Percentiles rank a stretch among this genome's conserved stretches.
These are phyloP conservation scores for Leccinum pallidistipes DNA, from an alignment of 1,284 basidiomycete species.

Conservation along the genomic window DNA sequence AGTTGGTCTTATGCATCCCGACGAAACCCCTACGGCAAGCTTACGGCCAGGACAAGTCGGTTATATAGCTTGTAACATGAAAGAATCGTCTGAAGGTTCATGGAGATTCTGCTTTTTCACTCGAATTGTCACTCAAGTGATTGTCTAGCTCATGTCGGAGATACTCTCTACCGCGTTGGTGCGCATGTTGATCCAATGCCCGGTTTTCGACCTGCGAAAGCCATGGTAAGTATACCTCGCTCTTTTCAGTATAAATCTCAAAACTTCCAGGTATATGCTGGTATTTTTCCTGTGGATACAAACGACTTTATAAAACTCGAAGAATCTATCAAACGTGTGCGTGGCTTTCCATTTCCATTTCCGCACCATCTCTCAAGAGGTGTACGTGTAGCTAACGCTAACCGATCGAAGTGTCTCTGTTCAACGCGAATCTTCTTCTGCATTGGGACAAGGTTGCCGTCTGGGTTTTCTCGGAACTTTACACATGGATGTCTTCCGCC, in stretches of 20 bases:
- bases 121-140: conserved; percentile 12
- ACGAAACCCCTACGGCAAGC: conserved; percentile 71
- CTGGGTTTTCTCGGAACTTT: conserved; percentile 95
- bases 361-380: conserved; percentile 12
- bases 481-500: conserved; percentile 97
- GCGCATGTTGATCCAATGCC: conserved; percentile 81
- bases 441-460: conserved; percentile 93
- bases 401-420: conserved; percentile 91
- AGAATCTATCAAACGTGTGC: conserved; percentile 90
- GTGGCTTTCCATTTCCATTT: conserved; percentile 23
- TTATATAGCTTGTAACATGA: conserved; percentile 94
- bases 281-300: conserved; percentile 92
- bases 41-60: conserved; percentile 91
- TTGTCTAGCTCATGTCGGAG: conserved; percentile 83
- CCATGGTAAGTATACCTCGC: conserved; percentile 66
- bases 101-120: background rate
- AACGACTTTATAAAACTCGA: conserved; percentile 85
- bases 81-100: conserved; percentile 92
- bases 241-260: conserved; percentile 3
- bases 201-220: conserved; percentile 91
- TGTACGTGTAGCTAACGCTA: conserved; percentile 62
- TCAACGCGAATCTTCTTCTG: conserved; percentile 91
- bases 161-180: conserved; percentile 86
- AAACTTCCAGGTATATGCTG: conserved; percentile 80
- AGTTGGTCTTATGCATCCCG: conserved; percentile 91